Evolutionary conservation across 2,329 filamentous ascomycete genomes (phyloP).

Genomic region (Fusarium fujikuroi): DNA sequence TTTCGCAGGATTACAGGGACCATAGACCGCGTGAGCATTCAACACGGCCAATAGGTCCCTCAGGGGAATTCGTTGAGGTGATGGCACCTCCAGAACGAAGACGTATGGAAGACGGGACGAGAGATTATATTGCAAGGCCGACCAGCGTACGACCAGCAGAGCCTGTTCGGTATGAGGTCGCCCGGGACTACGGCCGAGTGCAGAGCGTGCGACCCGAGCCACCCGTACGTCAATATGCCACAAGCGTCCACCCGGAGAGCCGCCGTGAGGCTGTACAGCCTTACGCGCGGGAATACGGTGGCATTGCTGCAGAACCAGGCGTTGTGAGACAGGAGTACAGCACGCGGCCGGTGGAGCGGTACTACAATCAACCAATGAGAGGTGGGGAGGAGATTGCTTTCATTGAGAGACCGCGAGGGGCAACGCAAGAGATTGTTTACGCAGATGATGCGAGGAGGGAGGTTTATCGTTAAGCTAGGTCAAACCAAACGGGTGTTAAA

Average conservation of each 20-base stretch:
- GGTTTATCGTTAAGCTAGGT: slow-evolving; percentile 47
- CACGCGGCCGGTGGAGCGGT: slow-evolving; percentile 56
- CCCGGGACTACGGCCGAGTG: slow-evolving; percentile 56
- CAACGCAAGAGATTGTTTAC: slow-evolving; percentile 58
- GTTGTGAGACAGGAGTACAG: slow-evolving; percentile 51
- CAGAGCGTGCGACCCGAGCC: slow-evolving; percentile 56
- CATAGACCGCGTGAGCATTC: slow-evolving; percentile 70
- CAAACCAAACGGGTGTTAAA: not conserved
- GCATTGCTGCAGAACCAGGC: slow-evolving; percentile 41
- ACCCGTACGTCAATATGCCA: slow-evolving; percentile 44
- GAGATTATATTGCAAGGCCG: slow-evolving; percentile 65
- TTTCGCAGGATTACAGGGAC: slow-evolving; percentile 61
- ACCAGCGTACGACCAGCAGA: slow-evolving; percentile 68
- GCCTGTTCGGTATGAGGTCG: slow-evolving; percentile 54
- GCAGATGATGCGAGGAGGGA: slow-evolving; percentile 54
- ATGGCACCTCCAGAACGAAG: slow-evolving; percentile 55
- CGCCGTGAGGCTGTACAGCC: slow-evolving; percentile 47
- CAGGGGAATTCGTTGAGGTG: slow-evolving; percentile 61
- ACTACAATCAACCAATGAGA: slow-evolving; percentile 53
- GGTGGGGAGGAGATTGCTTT: slow-evolving; percentile 56
- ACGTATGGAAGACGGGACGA: slow-evolving; percentile 58
- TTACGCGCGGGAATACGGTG: slow-evolving; percentile 48
- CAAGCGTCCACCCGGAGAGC: slow-evolving; percentile 44
- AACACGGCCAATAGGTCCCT: slow-evolving; percentile 57
- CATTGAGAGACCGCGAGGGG: slow-evolving; percentile 56